These are phyloP conservation scores for Patellaria atrata DNA, from an alignment of 495 filamentous ascomycete genomes.

Conservation along the genomic window DNA sequence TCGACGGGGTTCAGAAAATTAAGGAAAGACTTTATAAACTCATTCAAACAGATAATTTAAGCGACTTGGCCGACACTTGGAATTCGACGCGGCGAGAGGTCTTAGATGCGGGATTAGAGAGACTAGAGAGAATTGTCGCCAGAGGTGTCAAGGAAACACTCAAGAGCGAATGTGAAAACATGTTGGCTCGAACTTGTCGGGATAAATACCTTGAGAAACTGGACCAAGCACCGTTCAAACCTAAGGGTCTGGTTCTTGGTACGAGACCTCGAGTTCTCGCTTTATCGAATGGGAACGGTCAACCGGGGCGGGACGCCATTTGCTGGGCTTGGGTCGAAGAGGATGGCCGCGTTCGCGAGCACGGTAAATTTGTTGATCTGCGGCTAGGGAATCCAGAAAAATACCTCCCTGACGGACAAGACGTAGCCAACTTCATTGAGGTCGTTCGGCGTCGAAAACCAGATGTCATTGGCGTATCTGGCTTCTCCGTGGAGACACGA, in stretches of 20 bases:
- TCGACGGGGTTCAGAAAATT: slow-evolving; percentile 63
- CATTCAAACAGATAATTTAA: slow-evolving; percentile 85
- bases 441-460: slow-evolving; percentile 62
- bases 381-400: slow-evolving; percentile 52
- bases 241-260: slow-evolving; percentile 80
- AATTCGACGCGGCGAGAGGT: slow-evolving; percentile 73
- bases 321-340: slow-evolving; percentile 90
- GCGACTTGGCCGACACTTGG: slow-evolving; percentile 90
- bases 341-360: slow-evolving; percentile 74
- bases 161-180: slow-evolving; percentile 79
- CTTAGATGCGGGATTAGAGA: slow-evolving; percentile 62
- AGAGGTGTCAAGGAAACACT: slow-evolving; percentile 89
- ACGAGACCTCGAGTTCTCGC: slow-evolving; percentile 77
- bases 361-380: slow-evolving; percentile 71
- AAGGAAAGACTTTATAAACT: slow-evolving; percentile 58
- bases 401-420: slow-evolving; percentile 43
- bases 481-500: slow-evolving; percentile 80
- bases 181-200: slow-evolving; percentile 65
- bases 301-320: slow-evolving; percentile 59
- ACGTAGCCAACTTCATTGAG: slow-evolving; percentile 54
- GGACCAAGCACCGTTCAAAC: slow-evolving; percentile 91
- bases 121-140: slow-evolving; percentile 69
- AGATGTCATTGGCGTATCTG: slow-evolving; percentile 79
- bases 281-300: slow-evolving; percentile 67
- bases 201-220: slow-evolving; percentile 74